A percentile compares a stretch with the other conserved stretches of the same genome.
Conservation (phyloP, 352 stramenopile species). For the Phytophthora sansomeana region DNA sequence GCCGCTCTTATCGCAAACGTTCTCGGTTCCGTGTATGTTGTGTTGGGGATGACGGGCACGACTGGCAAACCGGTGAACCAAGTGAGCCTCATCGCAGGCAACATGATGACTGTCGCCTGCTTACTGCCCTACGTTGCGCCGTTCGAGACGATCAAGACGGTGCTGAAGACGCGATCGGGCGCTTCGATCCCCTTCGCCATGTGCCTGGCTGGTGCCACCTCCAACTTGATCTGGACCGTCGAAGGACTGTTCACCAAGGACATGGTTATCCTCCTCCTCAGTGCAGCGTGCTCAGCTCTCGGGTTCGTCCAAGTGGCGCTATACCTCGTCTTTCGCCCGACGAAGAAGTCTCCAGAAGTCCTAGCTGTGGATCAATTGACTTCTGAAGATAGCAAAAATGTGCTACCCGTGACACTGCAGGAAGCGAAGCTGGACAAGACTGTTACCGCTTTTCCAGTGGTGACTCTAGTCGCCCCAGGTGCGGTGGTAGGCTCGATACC, state of each 20-base stretch:
- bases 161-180: slow-evolving; percentile 39
- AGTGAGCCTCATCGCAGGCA: slow-evolving; percentile 34
- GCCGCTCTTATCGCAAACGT: slow-evolving; percentile 17
- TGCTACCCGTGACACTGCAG: slow-evolving; percentile 6
- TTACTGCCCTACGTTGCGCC: slow-evolving; percentile 45
- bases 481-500: slow-evolving; percentile 11
- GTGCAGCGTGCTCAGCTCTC: slow-evolving; percentile 21
- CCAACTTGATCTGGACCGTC: slow-evolving; percentile 45
- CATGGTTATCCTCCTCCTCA: slow-evolving; percentile 34
- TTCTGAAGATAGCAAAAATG: slow-evolving; percentile 4
- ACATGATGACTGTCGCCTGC: slow-evolving; percentile 41
- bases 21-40: slow-evolving; percentile 28
- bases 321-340: slow-evolving; percentile 34
- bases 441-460: background rate
- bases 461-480: slow-evolving; percentile 8
- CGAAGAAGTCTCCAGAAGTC: background rate
- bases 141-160: slow-evolving; percentile 49
- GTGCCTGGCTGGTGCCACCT: slow-evolving; percentile 33
- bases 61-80: slow-evolving; percentile 18
- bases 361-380: background rate
- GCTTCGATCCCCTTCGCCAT: slow-evolving; percentile 45
- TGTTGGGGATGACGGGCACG: slow-evolving; percentile 30
- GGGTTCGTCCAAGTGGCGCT: slow-evolving; percentile 36
- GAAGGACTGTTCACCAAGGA: slow-evolving; percentile 33
- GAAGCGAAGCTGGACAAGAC: background rate